Evolutionary conservation across 306 rosid species (phyloP).

Genomic region (Fagus sylvatica): DNA sequence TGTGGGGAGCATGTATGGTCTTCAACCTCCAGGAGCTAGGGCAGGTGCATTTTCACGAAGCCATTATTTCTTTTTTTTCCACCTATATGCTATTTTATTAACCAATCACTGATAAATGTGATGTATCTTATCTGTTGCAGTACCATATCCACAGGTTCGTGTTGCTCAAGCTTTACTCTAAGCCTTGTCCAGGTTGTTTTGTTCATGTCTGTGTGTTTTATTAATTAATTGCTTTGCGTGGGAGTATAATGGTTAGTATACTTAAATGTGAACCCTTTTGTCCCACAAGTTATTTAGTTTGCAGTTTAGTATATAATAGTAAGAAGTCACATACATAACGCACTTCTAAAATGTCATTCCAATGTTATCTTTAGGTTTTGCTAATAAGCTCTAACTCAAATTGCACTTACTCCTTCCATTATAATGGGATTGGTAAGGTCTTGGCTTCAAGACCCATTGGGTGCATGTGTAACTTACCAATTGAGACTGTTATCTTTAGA

Average conservation of each 20-base stretch:
- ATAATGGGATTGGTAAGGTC: no score
- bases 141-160: conserved; percentile 82
- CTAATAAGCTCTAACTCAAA: not conserved
- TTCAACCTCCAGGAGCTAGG: conserved; percentile 70
- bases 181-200: conserved; percentile 21
- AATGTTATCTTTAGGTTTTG: not conserved
- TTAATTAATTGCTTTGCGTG: not conserved
- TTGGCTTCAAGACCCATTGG: no score
- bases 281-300: not conserved
- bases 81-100: conserved; percentile 20
- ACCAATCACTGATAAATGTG: conserved; percentile 33
- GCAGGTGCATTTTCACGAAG: conserved; percentile 48
- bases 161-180: conserved; percentile 30
- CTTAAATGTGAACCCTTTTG: not conserved
- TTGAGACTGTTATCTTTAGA: not conserved
- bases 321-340: not conserved
- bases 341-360: not conserved
- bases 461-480: no score
- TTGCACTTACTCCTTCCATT: no score
- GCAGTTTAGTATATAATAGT: not conserved
- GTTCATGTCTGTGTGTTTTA: conserved; percentile 15
- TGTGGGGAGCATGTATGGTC: conserved; percentile 67
- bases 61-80: conserved; percentile 8
- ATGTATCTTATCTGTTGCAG: conserved; percentile 37
- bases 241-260: not conserved